A percentile compares a stretch with the other conserved stretches of the same genome.
Conservation (phyloP, 1,139 yeast genomes). For the Taphrina pruni region DNA sequence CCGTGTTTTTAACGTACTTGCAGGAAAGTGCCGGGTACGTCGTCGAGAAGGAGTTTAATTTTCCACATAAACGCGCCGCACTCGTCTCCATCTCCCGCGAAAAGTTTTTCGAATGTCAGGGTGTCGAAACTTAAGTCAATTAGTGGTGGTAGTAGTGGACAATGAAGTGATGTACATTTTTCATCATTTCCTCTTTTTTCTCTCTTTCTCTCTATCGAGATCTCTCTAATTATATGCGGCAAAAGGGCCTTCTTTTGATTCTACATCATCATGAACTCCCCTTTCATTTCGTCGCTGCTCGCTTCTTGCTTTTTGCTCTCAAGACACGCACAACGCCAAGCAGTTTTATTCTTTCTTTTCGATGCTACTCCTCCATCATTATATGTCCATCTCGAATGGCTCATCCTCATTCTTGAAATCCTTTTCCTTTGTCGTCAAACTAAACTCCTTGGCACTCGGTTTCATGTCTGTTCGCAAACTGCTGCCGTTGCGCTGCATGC, state of each 20-base stretch:
- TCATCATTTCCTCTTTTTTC: neutral
- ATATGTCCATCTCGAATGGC: constrained; percentile 40
- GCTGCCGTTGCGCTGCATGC: constrained; percentile 7
- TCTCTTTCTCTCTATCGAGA: neutral
- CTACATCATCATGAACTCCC: neutral
- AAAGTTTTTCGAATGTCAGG: constrained; percentile 43
- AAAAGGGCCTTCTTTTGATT: neutral
- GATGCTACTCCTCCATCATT: neutral
- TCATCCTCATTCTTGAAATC: constrained; percentile 30
- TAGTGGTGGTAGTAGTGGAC: neutral
- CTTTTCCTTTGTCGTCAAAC: constrained; percentile 16
- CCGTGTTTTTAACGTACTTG: constrained; percentile 46
- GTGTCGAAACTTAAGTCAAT: constrained; percentile 31
- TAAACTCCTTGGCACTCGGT: constrained; percentile 37
- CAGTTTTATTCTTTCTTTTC: neutral
- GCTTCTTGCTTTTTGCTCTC: neutral
- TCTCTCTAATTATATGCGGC: neutral
- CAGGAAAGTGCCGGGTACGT: constrained; percentile 44
- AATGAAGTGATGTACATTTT: neutral
- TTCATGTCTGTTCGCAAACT: constrained; percentile 28
- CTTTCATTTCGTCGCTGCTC: neutral
- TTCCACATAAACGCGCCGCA: constrained; percentile 49
- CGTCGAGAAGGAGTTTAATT: constrained; percentile 47
- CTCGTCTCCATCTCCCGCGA: constrained; percentile 46
- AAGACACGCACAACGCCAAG: no score